Conservation (phyloP, 2,329 filamentous ascomycete genomes). For the Dactylellina drechsleri region DNA sequence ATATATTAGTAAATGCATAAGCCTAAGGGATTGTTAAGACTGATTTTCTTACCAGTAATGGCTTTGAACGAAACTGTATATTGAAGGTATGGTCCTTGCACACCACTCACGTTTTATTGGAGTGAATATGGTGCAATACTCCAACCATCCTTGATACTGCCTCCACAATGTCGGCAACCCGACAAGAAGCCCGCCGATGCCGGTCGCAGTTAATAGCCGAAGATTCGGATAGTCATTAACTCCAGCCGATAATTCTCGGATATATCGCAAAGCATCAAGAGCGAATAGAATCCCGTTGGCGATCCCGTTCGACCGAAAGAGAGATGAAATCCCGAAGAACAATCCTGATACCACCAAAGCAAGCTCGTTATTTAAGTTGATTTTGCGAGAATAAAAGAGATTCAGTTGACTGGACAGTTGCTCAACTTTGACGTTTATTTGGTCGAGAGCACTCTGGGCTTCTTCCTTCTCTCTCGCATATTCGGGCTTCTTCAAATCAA, state of each 20-base stretch:
- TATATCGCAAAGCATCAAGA: slow-evolving; percentile 65
- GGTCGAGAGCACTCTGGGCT: no score
- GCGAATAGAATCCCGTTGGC: slow-evolving; percentile 82
- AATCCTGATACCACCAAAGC: slow-evolving; percentile 72
- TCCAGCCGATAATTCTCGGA: slow-evolving; percentile 39
- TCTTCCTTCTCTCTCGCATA: no score
- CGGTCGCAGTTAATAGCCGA: slow-evolving; percentile 69
- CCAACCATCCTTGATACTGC: slow-evolving; percentile 48
- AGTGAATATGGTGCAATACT: slow-evolving; percentile 27
- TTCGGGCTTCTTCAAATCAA: no score
- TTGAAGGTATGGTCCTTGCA: slow-evolving; percentile 75
- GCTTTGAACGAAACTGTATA: slow-evolving; percentile 88
- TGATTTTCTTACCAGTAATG: slow-evolving; percentile 78
- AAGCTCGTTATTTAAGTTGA: slow-evolving; percentile 61
- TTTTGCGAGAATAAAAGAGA: no score
- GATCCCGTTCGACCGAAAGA: slow-evolving; percentile 85
- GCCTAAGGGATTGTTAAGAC: neutral
- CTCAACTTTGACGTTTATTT: no score
- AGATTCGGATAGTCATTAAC: slow-evolving; percentile 61
- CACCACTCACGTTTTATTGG: slow-evolving; percentile 76
- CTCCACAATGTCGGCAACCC: slow-evolving; percentile 68
- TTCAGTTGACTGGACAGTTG: no score
- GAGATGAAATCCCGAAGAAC: slow-evolving; percentile 76
- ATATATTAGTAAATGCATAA: slow-evolving; percentile 54
- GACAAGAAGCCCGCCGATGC: slow-evolving; percentile 74